phyloP scores from a whole-genome alignment of 2,329 filamentous ascomycete species.

The Diaporthe ilicicola region DNA sequence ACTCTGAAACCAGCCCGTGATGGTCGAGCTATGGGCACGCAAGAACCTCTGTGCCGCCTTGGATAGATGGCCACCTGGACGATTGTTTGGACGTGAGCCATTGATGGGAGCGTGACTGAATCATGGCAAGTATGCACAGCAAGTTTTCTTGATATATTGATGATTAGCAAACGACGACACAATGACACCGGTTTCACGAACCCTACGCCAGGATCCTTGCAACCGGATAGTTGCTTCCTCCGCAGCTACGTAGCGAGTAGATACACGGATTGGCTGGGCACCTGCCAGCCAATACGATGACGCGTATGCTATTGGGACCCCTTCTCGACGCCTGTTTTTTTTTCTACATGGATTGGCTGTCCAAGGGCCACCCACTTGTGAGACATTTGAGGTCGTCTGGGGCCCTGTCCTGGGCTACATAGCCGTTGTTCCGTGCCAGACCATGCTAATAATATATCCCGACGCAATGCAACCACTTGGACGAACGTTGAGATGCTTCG shows the following conservation, averaged over 20 bases:
- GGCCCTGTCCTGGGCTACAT: background rate
- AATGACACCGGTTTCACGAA: background rate
- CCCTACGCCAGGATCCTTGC: background rate
- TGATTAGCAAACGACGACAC: background rate
- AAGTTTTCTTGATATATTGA: background rate
- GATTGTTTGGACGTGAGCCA: background rate
- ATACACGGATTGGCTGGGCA: background rate
- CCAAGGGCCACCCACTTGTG: background rate
- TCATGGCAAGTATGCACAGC: background rate
- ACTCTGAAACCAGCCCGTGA: too few species aligned
- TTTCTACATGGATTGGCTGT: background rate
- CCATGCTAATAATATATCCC: slow-evolving; percentile 2
- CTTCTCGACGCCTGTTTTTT: background rate
- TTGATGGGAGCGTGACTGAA: background rate
- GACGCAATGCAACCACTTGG: slow-evolving; percentile 4
- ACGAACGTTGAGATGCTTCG: background rate
- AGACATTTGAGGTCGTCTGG: background rate
- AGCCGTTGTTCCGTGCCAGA: background rate
- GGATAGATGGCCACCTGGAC: too few species aligned
- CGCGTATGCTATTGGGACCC: background rate
- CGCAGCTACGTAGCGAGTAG: slow-evolving; percentile 1
- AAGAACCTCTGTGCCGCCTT: too few species aligned
- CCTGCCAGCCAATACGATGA: background rate
- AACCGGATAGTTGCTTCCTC: slow-evolving; percentile 15
- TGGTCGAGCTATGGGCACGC: background rate